These are phyloP conservation scores for Kodamaea ohmeri DNA, from an alignment of 1,139 yeast species.

Conservation along the genomic window DNA sequence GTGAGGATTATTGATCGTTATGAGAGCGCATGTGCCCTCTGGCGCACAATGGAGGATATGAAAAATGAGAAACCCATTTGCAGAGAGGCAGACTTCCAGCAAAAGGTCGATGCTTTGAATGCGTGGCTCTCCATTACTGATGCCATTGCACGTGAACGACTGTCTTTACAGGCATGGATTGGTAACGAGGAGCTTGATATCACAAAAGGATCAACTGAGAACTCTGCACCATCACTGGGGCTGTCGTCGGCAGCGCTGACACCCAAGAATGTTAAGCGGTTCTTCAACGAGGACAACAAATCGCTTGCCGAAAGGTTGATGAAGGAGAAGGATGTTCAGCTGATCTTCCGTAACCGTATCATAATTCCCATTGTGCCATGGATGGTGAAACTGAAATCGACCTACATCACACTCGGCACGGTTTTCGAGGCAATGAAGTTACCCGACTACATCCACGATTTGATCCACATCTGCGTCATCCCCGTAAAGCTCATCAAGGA, in stretches of 20 bases:
- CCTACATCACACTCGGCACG: conserved; percentile 62
- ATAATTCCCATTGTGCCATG: conserved; percentile 62
- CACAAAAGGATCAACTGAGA: conserved; percentile 28
- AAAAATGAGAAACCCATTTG: conserved; percentile 72
- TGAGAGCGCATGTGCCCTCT: conserved; percentile 69
- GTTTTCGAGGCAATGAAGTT: conserved; percentile 67
- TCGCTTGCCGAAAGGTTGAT: conserved; percentile 82
- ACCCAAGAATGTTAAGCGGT: conserved; percentile 30
- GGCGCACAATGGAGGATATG: conserved; percentile 83
- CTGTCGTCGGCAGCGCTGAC: conserved; percentile 34
- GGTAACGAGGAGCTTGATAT: conserved; percentile 79
- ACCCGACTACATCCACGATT: conserved; percentile 69
- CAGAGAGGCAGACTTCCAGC: conserved; percentile 60
- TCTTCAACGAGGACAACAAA: conserved; percentile 56
- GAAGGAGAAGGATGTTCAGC: conserved; percentile 80
- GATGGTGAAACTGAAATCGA: conserved; percentile 74
- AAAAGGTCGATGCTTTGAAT: conserved; percentile 69
- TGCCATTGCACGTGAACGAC: conserved; percentile 61
- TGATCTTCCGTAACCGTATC: conserved; percentile 61
- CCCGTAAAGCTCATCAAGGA: conserved; percentile 83
- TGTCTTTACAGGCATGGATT: conserved; percentile 63
- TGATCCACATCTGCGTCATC: conserved; percentile 67
- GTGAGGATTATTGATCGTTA: conserved; percentile 55
- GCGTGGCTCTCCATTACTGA: conserved; percentile 82
- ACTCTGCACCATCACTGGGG: conserved; percentile 17